phyloP scores from a whole-genome alignment of 257 asterid genomes.

The Buddleja alternifolia region DNA sequence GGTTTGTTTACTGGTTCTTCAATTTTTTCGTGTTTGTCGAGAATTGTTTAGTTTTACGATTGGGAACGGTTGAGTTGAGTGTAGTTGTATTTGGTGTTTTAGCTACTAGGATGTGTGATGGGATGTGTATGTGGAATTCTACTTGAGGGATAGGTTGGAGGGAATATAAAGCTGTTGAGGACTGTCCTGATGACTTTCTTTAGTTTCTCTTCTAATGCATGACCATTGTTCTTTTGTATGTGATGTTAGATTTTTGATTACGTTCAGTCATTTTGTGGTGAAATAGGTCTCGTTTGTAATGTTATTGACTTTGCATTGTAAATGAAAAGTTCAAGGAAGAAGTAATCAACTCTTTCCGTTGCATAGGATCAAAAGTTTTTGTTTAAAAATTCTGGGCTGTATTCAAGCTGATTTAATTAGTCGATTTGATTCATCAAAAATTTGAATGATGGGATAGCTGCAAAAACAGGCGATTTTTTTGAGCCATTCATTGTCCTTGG shows the following conservation, averaged over 20 bases:
- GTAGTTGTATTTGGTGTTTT: background rate
- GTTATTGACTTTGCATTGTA: background rate
- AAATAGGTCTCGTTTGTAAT: background rate
- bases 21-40: background rate
- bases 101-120: slow-evolving; percentile 12
- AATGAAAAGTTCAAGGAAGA: background rate
- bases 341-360: background rate
- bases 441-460: background rate
- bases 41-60: background rate
- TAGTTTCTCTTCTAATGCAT: background rate
- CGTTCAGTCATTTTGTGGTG: background rate
- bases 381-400: background rate
- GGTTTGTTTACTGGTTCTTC: slow-evolving; percentile 45
- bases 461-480: too few relatives aligned
- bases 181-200: background rate
- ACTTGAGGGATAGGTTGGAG: slow-evolving; percentile 12
- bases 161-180: background rate
- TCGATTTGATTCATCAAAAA: background rate
- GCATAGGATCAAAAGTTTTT: slow-evolving; percentile 6
- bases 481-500: too few relatives aligned
- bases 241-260: background rate
- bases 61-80: slow-evolving; percentile 3
- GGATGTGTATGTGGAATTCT: slow-evolving; percentile 23
- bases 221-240: background rate
- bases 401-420: background rate